Conservation (phyloP, 345 rosid genomes). For the Arabidopsis arenosa region DNA sequence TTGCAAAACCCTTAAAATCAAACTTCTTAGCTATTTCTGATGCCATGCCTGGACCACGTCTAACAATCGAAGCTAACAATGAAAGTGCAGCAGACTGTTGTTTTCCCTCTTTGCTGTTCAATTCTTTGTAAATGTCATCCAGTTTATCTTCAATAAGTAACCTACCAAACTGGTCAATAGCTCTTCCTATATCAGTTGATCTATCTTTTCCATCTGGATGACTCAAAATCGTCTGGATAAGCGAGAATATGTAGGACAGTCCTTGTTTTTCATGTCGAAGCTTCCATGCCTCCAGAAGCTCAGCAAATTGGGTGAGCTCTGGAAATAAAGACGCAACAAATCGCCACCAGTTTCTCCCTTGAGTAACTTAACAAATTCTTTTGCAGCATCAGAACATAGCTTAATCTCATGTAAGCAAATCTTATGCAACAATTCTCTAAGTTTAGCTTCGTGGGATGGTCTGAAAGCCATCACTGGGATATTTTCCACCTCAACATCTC, state of each 20-base stretch:
- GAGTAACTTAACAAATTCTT: conserved; percentile 73
- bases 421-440: conserved; percentile 66
- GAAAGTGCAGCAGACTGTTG: conserved; percentile 74
- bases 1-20: conserved; percentile 71
- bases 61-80: conserved; percentile 66
- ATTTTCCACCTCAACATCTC: conserved; percentile 13
- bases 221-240: conserved; percentile 66
- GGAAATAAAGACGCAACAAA: conserved; percentile 65
- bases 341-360: conserved; percentile 67
- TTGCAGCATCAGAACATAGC: conserved; percentile 67
- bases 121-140: conserved; percentile 60
- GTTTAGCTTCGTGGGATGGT: conserved; percentile 52
- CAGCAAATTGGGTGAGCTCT: conserved; percentile 58
- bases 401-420: conserved; percentile 72
- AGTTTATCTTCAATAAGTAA: conserved; percentile 52
- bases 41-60: conserved; percentile 81
- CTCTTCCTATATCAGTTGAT: conserved; percentile 56
- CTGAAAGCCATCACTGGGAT: conserved; percentile 35
- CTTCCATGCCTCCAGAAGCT: conserved; percentile 75
- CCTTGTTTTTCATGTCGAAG: conserved; percentile 71
- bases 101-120: conserved; percentile 71
- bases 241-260: conserved; percentile 47
- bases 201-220: conserved; percentile 72
- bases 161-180: conserved; percentile 62
- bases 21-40: conserved; percentile 78